Percentiles rank a stretch among this genome's conserved stretches.
Conservation (phyloP, 805 yeast species). For the Yamadazyma insecticola region DNA sequence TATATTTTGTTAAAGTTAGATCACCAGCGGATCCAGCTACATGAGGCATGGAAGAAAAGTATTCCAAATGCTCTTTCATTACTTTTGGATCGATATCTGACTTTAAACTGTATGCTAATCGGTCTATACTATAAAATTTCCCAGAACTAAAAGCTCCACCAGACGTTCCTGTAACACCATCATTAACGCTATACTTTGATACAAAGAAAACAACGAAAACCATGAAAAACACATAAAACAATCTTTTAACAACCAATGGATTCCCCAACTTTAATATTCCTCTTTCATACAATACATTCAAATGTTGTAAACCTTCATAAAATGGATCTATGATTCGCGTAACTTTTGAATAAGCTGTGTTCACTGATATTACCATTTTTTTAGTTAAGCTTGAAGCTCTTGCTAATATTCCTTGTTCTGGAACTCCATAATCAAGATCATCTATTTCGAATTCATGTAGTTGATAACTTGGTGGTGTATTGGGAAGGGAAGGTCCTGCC, state of each 20-base stretch:
- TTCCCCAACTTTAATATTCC: slow-evolving; percentile 68
- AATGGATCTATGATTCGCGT: slow-evolving; percentile 47
- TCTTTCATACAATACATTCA: slow-evolving; percentile 48
- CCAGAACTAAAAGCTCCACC: slow-evolving; percentile 45
- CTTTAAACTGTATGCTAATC: slow-evolving; percentile 46
- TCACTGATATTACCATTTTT: slow-evolving; percentile 8
- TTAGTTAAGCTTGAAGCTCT: slow-evolving; percentile 28
- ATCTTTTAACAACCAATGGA: slow-evolving; percentile 75
- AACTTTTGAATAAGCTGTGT: slow-evolving; percentile 33
- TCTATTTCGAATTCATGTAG: slow-evolving; percentile 16
- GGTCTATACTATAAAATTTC: slow-evolving; percentile 57
- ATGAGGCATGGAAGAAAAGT: slow-evolving; percentile 78
- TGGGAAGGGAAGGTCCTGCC: no score
- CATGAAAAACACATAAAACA: slow-evolving; percentile 65
- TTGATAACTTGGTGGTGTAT: no score
- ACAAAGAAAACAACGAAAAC: slow-evolving; percentile 55
- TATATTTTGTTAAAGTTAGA: slow-evolving; percentile 60
- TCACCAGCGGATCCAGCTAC: slow-evolving; percentile 88
- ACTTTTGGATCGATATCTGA: slow-evolving; percentile 48
- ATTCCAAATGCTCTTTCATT: slow-evolving; percentile 64
- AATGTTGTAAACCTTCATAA: slow-evolving; percentile 40
- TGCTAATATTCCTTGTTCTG: slow-evolving; percentile 18
- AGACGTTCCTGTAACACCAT: slow-evolving; percentile 33
- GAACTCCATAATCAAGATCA: slow-evolving; percentile 12
- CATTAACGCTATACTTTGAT: slow-evolving; percentile 49